Evolutionary conservation across 768 basidiomycete genomes (phyloP).

Genomic region (Obba rivulosa): DNA sequence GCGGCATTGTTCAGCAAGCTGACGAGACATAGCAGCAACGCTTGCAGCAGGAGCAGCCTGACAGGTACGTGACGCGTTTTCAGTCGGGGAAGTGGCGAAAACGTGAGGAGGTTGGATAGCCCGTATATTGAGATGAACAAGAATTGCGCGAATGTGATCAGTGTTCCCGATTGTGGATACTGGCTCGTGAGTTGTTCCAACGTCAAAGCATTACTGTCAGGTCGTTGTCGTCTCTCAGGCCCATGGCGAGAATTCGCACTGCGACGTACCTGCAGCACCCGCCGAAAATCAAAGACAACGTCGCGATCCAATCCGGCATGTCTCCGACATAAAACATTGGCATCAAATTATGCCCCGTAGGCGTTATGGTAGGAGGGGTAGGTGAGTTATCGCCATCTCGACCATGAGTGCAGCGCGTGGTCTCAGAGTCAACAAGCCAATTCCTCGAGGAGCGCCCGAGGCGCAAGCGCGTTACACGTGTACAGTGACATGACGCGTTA

Average conservation of each 20-base stretch:
- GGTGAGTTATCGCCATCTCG: no score
- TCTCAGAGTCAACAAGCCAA: no score
- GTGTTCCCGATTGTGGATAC: conserved; percentile 67
- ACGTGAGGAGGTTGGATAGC: conserved; percentile 55
- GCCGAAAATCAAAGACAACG: conserved; percentile 76
- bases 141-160: conserved; percentile 89
- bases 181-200: conserved; percentile 66
- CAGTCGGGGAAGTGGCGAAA: conserved; percentile 37
- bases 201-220: conserved; percentile 72
- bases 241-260: conserved; percentile 7
- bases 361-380: no score
- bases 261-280: conserved; percentile 74
- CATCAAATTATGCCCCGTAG: not conserved
- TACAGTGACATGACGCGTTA: no score
- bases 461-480: no score
- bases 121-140: conserved; percentile 69
- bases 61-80: conserved; percentile 67
- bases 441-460: no score
- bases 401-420: no score
- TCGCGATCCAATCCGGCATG: conserved; percentile 49
- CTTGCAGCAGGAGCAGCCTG: conserved; percentile 70
- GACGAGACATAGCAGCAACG: conserved; percentile 71
- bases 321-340: conserved; percentile 9
- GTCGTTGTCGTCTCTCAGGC: conserved; percentile 1
- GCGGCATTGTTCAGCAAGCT: conserved; percentile 89